Conservation (phyloP, 2,329 filamentous ascomycete species). For the Aspergillus caelatus region DNA sequence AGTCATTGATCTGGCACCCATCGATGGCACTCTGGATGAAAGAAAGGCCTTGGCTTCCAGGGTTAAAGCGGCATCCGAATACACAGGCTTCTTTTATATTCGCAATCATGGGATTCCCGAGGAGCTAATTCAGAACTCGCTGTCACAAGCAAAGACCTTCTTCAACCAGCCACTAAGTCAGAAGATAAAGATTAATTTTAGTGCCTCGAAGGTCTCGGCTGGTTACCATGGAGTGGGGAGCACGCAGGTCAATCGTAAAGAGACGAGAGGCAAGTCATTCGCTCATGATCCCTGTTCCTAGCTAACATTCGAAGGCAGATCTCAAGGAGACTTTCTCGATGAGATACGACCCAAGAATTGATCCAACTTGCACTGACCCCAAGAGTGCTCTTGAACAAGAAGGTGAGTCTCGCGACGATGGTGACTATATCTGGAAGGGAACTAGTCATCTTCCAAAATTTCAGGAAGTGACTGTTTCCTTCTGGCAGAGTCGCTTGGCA, state of each 20-base stretch:
- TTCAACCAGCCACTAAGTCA: slow-evolving; percentile 51
- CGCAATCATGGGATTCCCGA: slow-evolving; percentile 52
- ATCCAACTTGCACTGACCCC: slow-evolving; percentile 49
- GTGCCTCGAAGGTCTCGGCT: slow-evolving; percentile 49
- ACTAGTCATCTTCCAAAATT: slow-evolving; percentile 49
- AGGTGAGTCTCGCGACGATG: slow-evolving; percentile 46
- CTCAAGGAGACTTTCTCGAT: slow-evolving; percentile 56
- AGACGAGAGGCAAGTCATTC: slow-evolving; percentile 42
- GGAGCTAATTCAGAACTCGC: slow-evolving; percentile 22
- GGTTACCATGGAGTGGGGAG: slow-evolving; percentile 45
- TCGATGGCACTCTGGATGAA: slow-evolving; percentile 39
- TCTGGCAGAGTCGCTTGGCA: slow-evolving; percentile 37
- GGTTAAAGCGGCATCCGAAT: slow-evolving; percentile 52
- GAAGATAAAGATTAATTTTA: slow-evolving; percentile 43
- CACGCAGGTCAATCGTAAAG: slow-evolving; percentile 35
- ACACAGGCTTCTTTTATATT: slow-evolving; percentile 61
- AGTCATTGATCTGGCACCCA: slow-evolving; percentile 54
- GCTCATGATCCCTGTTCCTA: too few relatives aligned
- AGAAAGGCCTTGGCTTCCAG: slow-evolving; percentile 45
- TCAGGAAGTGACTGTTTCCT: slow-evolving; percentile 23
- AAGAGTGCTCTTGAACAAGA: slow-evolving; percentile 49
- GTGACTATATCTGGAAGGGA: slow-evolving; percentile 58
- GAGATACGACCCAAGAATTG: slow-evolving; percentile 57
- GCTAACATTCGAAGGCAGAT: slow-evolving; percentile 38
- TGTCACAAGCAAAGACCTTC: slow-evolving; percentile 38